Conservation (phyloP, 169 alveolate species). For the Eimeria acervulina region DNA sequence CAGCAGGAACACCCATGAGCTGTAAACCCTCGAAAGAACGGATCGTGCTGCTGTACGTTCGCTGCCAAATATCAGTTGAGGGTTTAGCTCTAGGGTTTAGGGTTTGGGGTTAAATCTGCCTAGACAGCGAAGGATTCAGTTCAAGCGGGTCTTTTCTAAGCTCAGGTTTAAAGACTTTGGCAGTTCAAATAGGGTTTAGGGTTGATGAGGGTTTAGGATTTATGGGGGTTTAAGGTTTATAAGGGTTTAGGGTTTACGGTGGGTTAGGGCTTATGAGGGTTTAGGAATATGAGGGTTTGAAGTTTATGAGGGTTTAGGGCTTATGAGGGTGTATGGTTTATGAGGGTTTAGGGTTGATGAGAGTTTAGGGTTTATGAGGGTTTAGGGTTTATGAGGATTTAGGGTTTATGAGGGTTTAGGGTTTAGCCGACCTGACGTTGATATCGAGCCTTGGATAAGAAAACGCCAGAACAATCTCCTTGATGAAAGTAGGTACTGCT, state of each 20-base stretch:
- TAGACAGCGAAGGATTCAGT: neutral
- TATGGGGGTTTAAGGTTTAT: no score
- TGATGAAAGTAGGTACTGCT: slow-evolving; percentile 34
- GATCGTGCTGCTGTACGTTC: no score
- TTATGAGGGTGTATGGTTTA: no score
- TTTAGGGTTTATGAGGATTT: neutral
- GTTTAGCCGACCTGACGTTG: slow-evolving; percentile 87
- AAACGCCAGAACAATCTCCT: slow-evolving; percentile 89
- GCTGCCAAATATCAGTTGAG: no score
- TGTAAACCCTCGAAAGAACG: no score
- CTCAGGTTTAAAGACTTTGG: neutral
- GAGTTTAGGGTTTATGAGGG: neutral
- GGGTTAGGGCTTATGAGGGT: no score
- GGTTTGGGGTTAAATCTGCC: neutral
- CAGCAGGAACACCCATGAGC: neutral
- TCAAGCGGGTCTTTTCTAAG: no score
- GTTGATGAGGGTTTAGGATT: no score
- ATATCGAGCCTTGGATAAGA: slow-evolving; percentile 91
- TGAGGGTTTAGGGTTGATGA: no score
- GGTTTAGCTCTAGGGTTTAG: neutral
- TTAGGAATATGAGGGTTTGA: no score
- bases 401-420: slow-evolving; percentile 47
- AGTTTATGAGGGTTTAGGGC: no score
- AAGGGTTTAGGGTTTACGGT: no score
- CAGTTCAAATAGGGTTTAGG: neutral